phyloP scores from a whole-genome alignment of 805 yeast genomes.

The Lipomyces yamanashiensis region DNA sequence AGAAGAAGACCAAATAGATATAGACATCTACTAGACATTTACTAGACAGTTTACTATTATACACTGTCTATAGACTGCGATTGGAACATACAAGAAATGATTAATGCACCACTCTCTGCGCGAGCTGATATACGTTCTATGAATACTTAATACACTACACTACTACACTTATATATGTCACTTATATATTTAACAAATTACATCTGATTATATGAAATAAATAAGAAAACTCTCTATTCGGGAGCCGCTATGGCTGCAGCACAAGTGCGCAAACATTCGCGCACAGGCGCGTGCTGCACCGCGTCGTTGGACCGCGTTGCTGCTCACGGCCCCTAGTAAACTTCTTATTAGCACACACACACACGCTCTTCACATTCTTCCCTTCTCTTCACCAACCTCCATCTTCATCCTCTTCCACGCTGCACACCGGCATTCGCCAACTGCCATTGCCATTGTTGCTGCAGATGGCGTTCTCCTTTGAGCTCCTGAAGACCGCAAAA shows the following conservation, averaged over 20 bases:
- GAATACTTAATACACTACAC: background rate
- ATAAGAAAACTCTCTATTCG: no score
- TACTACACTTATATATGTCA: no score
- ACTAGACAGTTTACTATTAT: no score
- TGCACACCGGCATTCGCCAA: background rate
- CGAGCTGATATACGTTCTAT: no score
- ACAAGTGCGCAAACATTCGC: background rate
- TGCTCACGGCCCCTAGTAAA: background rate
- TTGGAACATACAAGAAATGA: background rate
- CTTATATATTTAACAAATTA: no score
- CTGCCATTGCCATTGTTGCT: background rate
- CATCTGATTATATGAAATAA: no score
- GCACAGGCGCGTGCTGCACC: conserved; percentile 2
- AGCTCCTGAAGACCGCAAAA: background rate
- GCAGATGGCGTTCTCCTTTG: conserved; percentile 10
- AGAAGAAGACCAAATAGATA: background rate
- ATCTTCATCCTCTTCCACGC: background rate
- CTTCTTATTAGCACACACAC: background rate
- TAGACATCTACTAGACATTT: no score
- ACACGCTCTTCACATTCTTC: background rate
- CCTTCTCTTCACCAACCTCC: background rate
- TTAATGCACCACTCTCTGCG: no score
- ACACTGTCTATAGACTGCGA: background rate
- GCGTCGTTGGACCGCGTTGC: background rate
- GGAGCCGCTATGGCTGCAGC: conserved; percentile 17